Base-by-base conservation (phyloP, 176 grass and related monocot genomes). In the Eragrostis curvula region DNA sequence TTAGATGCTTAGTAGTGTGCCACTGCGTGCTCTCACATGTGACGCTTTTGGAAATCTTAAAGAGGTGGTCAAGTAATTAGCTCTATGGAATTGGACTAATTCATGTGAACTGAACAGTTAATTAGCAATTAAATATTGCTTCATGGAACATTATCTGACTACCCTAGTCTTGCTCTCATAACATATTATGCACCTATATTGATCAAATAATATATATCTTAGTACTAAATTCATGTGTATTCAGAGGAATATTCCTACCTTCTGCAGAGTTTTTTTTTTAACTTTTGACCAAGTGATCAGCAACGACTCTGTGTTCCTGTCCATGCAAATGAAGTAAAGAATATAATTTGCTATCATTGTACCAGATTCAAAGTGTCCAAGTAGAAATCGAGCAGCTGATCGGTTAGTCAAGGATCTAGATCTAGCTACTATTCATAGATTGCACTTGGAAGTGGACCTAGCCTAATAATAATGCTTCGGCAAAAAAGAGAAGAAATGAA, bases 211-310 rank as follows among this genome's bases (percentile, higher is more conserved):
- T 45, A 25, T 51, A 59, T 5, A 55, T 17, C 12, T 17, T 36
- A 4, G 4, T 9, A 10, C 17, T 5, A 60, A 23, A 27, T 0
- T 14, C 58, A 12, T 61, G 24, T 14, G 24, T 5, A 14, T 55
- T 74, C 49, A 57, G 47, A 78, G 41, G 86, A 78, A 88, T 88
- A 78, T 83, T 72, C 73, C 40, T 83, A 21, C 6, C 86, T 83
- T 88, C 66, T 45, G 17, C 60, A 67, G 66, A 57, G 18, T 40
- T 71, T 72, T 70, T 62, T 55, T 73, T 80, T 73, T 56, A 65
- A n/a, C 86, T 58, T 67, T 73, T 73, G 80, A 66, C 74, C 12
- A 56, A 39, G 66, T 14, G 36, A 78, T 55, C 66, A 27, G 53
- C 24, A 24, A 49, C 70, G 73, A 78, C 49, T 28, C 3, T 74